phyloP scores from a whole-genome alignment of 2,329 filamentous ascomycete species.

The Mycosphaerella sp. region DNA sequence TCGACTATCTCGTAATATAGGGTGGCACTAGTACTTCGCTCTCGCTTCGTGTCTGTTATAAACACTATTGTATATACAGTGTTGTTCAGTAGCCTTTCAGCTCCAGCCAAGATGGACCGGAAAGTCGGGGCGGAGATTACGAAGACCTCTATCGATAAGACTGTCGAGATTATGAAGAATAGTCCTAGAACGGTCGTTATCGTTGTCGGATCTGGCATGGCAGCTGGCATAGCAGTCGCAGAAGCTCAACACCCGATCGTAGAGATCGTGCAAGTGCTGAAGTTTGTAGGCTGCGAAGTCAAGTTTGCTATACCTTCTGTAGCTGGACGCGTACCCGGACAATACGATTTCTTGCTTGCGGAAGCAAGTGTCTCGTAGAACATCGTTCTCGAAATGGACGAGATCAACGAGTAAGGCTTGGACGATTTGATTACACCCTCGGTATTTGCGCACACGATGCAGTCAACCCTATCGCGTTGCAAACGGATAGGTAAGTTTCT shows the following conservation, averaged over 20 bases:
- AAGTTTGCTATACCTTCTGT: constrained; percentile 75
- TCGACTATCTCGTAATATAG: constrained; percentile 86
- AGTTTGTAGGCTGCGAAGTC: constrained; percentile 70
- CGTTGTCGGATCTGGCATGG: constrained; percentile 89
- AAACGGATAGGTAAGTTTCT: constrained; percentile 52
- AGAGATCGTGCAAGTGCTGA: constrained; percentile 68
- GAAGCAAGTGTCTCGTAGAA: constrained; percentile 87
- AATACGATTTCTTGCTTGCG: constrained; percentile 84
- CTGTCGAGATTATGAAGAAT: constrained; percentile 66
- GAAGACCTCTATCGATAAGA: constrained; percentile 72
- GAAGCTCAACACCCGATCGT: constrained; percentile 89
- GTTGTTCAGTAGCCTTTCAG: constrained; percentile 76
- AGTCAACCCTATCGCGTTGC: constrained; percentile 81
- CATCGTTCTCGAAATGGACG: constrained; percentile 90
- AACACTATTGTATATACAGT: constrained; percentile 86
- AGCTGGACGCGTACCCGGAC: constrained; percentile 85
- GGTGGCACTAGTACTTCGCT: constrained; percentile 78
- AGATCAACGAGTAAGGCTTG: constrained; percentile 85
- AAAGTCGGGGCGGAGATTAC: constrained; percentile 77
- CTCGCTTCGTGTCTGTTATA: constrained; percentile 85
- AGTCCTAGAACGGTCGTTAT: constrained; percentile 85
- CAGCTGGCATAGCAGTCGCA: constrained; percentile 89
- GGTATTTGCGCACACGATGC: constrained; percentile 92
- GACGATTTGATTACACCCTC: constrained; percentile 67
- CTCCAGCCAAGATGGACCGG: constrained; percentile 56